Percentiles rank a stretch among this genome's conserved stretches.
Evolutionary conservation across 768 basidiomycete genomes (phyloP).

Genomic region (Amyloporia xantha): DNA sequence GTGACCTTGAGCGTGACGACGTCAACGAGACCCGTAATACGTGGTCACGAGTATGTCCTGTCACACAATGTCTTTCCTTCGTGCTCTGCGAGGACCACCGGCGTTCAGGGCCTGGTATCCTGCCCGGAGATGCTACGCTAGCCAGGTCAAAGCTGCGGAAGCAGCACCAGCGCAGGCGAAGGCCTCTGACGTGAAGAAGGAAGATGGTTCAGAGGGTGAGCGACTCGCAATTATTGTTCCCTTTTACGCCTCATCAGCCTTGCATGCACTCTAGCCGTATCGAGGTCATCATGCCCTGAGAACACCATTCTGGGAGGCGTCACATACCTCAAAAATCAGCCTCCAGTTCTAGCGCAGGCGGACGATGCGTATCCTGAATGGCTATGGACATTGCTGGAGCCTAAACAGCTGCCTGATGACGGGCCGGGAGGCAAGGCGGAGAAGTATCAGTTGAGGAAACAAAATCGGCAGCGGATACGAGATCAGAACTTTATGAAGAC

Average conservation of each 20-base stretch:
- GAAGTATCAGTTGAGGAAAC: conserved; percentile 44
- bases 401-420: conserved; percentile 57
- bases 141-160: conserved; percentile 8
- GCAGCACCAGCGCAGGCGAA: neutral
- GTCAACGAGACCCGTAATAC: too few species aligned
- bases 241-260: too few species aligned
- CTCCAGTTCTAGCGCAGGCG: conserved; percentile 64
- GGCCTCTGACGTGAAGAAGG: conserved; percentile 1
- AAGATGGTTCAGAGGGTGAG: conserved; percentile 1
- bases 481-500: conserved; percentile 84
- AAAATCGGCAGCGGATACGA: conserved; percentile 65
- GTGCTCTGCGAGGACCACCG: conserved; percentile 18
- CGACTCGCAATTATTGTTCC: too few species aligned
- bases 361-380: conserved; percentile 87
- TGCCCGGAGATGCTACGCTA: conserved; percentile 17
- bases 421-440: conserved; percentile 66
- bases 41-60: conserved; percentile 8
- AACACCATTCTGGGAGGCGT: conserved; percentile 77
- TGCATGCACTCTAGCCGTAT: conserved; percentile 8
- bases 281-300: conserved; percentile 57
- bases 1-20: too few species aligned
- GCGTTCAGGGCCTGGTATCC: conserved; percentile 15
- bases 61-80: conserved; percentile 23
- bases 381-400: conserved; percentile 75
- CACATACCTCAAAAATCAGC: conserved; percentile 78